Base-by-base conservation (phyloP, 2,329 filamentous ascomycete genomes). In the Ophioceras dolichostomum region DNA sequence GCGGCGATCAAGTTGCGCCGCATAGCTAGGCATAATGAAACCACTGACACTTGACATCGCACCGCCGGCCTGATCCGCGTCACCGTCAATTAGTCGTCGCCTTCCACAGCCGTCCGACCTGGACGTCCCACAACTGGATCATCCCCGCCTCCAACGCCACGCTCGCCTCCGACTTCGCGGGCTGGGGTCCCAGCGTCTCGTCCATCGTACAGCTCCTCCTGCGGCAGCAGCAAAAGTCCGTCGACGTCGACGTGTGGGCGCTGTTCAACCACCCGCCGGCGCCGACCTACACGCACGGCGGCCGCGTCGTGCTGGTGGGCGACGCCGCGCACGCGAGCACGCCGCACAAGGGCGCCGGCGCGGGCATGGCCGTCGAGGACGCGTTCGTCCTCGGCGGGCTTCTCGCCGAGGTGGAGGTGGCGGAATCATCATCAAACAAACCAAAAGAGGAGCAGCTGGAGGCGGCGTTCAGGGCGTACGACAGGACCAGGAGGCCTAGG, bases 301-400 rank as follows among this genome's bases (percentile, higher is more conserved):
- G 58, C 8, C 55, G 63, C 0, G 46, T 69, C 19, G 64, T 60
- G 24, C 59, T 79, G 2, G 52, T 73, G 0, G 76, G 76, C 13
- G 76, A 81, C 47, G 73, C 76, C 0, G 76, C 76, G 0, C 76
- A 80, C 48, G 74, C 74, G 0, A 70, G 70, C 24, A 70, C 73
- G 0, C 76, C 76, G 0, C 68, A 73, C 28, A 68, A 75, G 29
- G 75, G 73, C 0, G 65, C 74, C 2, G 75, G 75, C 3, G 67
- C 70, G 0, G 71, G 70, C 2, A 64, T 76, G 46, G 70, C 67
- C 2, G 67, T 79, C 39, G 69, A 75, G 43, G 70, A 75, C 41
- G 58, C 55, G 2, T 56, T 56, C 16, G 53, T 65, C 2, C 47
- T 67, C 1, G 59, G 63, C 0, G 58, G 61, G 3, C 48, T 76